phyloP scores from a whole-genome alignment of 2,329 filamentous ascomycete genomes.

The Fusarium falciforme region DNA sequence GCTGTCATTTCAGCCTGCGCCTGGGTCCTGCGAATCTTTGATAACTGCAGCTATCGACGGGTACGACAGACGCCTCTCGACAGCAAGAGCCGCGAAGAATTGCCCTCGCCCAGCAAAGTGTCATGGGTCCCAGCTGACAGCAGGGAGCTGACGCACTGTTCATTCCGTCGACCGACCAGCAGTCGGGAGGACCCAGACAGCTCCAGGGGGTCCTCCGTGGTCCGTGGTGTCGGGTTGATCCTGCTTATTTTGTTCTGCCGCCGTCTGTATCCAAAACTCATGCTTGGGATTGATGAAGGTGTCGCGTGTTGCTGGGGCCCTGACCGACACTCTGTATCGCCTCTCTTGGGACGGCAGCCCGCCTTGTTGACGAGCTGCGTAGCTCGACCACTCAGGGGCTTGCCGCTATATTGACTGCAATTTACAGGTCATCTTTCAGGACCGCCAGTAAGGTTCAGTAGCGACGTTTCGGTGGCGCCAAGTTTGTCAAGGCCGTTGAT shows the following conservation, averaged over 20 bases:
- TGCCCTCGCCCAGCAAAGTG: not conserved
- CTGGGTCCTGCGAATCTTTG: slow-evolving; percentile 2
- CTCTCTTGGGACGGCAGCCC: slow-evolving; percentile 1
- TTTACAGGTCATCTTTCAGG: slow-evolving; percentile 5
- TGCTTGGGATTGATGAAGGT: slow-evolving; percentile 8
- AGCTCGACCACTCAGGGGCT: slow-evolving; percentile 19
- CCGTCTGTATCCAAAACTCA: slow-evolving; percentile 26
- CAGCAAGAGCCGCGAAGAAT: slow-evolving; percentile 11
- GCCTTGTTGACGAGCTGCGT: not conserved
- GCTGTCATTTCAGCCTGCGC: not conserved
- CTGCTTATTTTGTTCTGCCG: slow-evolving; percentile 7
- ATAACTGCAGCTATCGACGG: slow-evolving; percentile 3
- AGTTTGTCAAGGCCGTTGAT: slow-evolving; percentile 20
- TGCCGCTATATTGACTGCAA: slow-evolving; percentile 13
- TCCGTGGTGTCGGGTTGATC: slow-evolving; percentile 4
- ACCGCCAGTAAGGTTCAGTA: slow-evolving; percentile 29
- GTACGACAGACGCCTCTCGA: not conserved
- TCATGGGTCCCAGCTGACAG: slow-evolving; percentile 5
- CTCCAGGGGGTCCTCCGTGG: slow-evolving; percentile 8
- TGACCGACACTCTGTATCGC: slow-evolving; percentile 29
- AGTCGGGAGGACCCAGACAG: slow-evolving; percentile 9
- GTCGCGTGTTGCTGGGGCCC: not conserved
- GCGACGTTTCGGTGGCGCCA: slow-evolving; percentile 15
- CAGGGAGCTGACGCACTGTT: slow-evolving; percentile 26
- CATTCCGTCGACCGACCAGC: slow-evolving; percentile 18